Evolutionary conservation across 2,329 filamentous ascomycete species (phyloP).

Genomic region (Fusarium chuoi): DNA sequence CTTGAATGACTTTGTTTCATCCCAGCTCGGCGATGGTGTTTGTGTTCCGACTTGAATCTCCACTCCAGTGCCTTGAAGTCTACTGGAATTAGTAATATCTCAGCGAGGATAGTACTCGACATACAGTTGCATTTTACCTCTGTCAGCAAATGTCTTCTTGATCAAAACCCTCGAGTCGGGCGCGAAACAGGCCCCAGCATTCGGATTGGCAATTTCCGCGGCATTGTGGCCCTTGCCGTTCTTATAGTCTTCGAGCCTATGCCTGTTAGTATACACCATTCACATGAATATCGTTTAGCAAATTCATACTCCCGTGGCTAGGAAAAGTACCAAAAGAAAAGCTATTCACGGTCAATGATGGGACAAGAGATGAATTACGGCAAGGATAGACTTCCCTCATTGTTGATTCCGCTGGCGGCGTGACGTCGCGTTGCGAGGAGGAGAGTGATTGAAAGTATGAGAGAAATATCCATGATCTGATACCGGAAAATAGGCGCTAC

Average conservation of each 20-base stretch:
- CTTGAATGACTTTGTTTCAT: background rate
- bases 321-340: background rate
- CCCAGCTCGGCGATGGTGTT: background rate
- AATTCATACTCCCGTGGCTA: background rate
- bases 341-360: background rate
- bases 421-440: background rate
- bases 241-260: background rate
- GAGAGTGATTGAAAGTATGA: background rate
- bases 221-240: background rate
- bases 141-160: rapidly evolving
- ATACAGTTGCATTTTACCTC: background rate
- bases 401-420: background rate
- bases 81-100: background rate
- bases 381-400: background rate
- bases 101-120: rapidly evolving
- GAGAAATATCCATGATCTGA: background rate
- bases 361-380: background rate
- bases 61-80: background rate
- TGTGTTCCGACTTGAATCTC: background rate
- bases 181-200: background rate
- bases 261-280: background rate
- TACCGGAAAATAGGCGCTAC: background rate
- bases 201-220: background rate
- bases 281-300: too few species aligned
- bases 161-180: rapidly evolving